Percentiles rank a stretch among this genome's conserved stretches.
Conservation (phyloP, 805 yeast genomes). For the Naumovozyma baii region DNA sequence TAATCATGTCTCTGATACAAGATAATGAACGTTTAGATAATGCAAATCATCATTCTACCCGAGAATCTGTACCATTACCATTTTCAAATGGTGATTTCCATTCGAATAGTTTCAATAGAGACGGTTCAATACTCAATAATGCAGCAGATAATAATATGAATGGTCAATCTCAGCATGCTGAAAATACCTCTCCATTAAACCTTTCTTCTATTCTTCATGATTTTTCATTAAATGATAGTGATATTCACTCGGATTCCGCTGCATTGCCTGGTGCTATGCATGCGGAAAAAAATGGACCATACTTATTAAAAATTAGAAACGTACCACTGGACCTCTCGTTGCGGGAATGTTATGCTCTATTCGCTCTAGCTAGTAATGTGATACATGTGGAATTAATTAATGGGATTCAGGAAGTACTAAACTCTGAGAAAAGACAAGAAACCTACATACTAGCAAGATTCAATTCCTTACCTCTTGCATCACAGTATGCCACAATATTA, state of each 20-base stretch:
- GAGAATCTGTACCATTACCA: too few species aligned
- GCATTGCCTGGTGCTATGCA: neutral
- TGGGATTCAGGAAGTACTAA: conserved; percentile 22
- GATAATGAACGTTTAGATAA: neutral
- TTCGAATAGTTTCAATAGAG: neutral
- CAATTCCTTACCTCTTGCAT: conserved; percentile 36
- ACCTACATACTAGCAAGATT: conserved; percentile 39
- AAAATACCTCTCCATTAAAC: conserved; percentile 1
- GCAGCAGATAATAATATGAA: neutral
- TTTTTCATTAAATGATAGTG: conserved; percentile 8
- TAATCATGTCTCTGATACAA: neutral
- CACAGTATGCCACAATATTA: conserved; percentile 34
- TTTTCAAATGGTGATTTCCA: neutral
- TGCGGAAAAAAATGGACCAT: conserved; percentile 4
- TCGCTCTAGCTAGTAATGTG: conserved; percentile 58
- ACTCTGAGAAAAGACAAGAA: conserved; percentile 7
- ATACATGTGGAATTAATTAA: conserved; percentile 34
- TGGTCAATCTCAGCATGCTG: neutral
- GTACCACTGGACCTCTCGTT: conserved; percentile 51
- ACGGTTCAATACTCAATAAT: too few species aligned
- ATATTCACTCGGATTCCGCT: neutral
- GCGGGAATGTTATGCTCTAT: conserved; percentile 56
- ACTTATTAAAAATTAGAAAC: conserved; percentile 37
- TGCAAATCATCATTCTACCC: neutral
- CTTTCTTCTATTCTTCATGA: conserved; percentile 12